These are phyloP conservation scores for Gaultheria prostrata DNA, from an alignment of 148 eudicot species.

Conservation along the genomic window DNA sequence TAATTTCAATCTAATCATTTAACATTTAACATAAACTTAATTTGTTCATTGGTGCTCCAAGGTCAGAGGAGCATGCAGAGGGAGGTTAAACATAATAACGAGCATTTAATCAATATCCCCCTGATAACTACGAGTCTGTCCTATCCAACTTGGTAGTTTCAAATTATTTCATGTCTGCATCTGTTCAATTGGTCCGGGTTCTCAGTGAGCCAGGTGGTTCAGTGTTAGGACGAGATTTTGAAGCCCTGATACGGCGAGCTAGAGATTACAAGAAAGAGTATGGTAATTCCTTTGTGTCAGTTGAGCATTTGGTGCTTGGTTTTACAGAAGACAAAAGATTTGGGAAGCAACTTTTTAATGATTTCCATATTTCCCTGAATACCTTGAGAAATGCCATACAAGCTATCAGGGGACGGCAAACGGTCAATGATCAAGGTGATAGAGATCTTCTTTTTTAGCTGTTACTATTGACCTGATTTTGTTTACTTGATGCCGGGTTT, in stretches of 20 bases:
- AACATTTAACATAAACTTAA: neutral
- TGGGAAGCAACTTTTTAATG: constrained; percentile 80
- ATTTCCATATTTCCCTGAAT: constrained; percentile 58
- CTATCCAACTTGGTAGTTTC: neutral
- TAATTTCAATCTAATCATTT: neutral
- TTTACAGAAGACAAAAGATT: constrained; percentile 77
- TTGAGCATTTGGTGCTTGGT: constrained; percentile 91
- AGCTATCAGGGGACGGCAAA: constrained; percentile 75
- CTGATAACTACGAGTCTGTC: neutral
- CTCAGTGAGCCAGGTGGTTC: constrained; percentile 86
- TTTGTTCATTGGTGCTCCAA: neutral
- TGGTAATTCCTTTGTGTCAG: constrained; percentile 91
- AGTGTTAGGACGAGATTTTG: constrained; percentile 85
- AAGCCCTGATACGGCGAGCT: constrained; percentile 66
- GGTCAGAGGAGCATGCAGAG: neutral
- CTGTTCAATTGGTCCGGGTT: constrained; percentile 43
- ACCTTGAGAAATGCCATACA: constrained; percentile 59
- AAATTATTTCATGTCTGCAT: neutral
- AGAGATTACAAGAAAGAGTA: constrained; percentile 84
- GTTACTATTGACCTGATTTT: neutral
- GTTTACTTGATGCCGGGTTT: neutral
- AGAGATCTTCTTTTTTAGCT: neutral
- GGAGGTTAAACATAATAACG: neutral
- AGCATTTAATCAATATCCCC: neutral
- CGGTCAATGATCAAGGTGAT: constrained; percentile 85